These are phyloP conservation scores for Claviceps maximensis DNA, from an alignment of 2,329 filamentous ascomycete genomes.

Conservation along the genomic window DNA sequence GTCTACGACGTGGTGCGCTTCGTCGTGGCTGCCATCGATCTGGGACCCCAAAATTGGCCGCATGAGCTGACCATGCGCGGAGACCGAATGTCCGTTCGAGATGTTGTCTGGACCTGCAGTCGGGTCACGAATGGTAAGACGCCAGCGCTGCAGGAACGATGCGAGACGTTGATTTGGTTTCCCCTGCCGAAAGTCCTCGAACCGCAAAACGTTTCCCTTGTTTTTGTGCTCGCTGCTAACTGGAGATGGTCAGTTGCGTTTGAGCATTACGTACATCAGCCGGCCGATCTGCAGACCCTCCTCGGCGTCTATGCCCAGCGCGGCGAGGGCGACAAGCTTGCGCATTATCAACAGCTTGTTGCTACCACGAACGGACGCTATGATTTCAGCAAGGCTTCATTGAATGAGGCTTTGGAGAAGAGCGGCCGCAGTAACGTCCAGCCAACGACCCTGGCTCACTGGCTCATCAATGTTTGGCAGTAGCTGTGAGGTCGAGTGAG, in stretches of 20 bases:
- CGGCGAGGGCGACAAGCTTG: slow-evolving; percentile 34
- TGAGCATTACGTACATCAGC: slow-evolving; percentile 23
- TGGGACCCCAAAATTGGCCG: slow-evolving; percentile 50
- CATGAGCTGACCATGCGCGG: slow-evolving; percentile 55
- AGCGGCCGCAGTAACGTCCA: slow-evolving; percentile 27
- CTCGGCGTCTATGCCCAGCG: slow-evolving; percentile 30
- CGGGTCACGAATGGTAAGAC: slow-evolving; percentile 33
- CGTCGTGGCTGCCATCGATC: slow-evolving; percentile 53
- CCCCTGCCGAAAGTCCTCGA: not conserved
- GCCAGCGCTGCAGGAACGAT: not conserved
- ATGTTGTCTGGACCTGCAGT: slow-evolving; percentile 40
- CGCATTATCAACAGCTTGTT: slow-evolving; percentile 47
- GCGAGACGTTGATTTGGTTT: not conserved
- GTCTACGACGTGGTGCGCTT: slow-evolving; percentile 58
- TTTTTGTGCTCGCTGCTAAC: slow-evolving; percentile 10
- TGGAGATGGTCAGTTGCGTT: slow-evolving; percentile 22
- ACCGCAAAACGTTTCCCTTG: not conserved
- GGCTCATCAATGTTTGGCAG: slow-evolving; percentile 27
- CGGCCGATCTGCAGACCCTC: slow-evolving; percentile 27
- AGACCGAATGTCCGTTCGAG: slow-evolving; percentile 47
- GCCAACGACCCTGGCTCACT: slow-evolving; percentile 38
- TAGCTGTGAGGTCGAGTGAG: slow-evolving; percentile 1
- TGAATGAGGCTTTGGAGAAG: slow-evolving; percentile 37
- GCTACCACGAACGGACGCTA: slow-evolving; percentile 58
- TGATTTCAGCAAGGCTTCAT: slow-evolving; percentile 45